Evolutionary conservation across 495 filamentous ascomycete genomes (phyloP).

Genomic region (Melanomma pulvis-pyrius): DNA sequence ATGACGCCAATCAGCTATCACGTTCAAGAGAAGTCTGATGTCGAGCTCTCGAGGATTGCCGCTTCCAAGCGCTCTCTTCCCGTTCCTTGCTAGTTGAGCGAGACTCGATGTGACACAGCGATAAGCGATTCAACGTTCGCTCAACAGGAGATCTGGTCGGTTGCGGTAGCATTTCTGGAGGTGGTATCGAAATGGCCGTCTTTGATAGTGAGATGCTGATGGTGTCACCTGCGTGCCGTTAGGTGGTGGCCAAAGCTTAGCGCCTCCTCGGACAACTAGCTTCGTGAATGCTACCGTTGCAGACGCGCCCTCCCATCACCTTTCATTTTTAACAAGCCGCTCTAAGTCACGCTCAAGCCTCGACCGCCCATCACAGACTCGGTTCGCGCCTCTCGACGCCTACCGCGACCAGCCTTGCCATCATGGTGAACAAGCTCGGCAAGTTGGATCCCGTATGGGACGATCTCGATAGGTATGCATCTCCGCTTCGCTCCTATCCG

Average conservation of each 20-base stretch:
- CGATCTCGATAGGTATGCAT: slow-evolving; percentile 55
- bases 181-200: slow-evolving; percentile 22
- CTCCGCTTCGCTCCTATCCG: slow-evolving; percentile 30
- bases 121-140: not conserved
- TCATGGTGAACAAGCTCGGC: slow-evolving; percentile 45
- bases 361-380: slow-evolving; percentile 14
- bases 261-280: not conserved
- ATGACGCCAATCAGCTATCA: slow-evolving; percentile 17
- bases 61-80: slow-evolving; percentile 12
- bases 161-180: slow-evolving; percentile 21
- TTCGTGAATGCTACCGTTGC: slow-evolving; percentile 30
- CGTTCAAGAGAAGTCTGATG: slow-evolving; percentile 12
- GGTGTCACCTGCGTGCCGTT: slow-evolving; percentile 27
- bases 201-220: slow-evolving; percentile 6
- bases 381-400: slow-evolving; percentile 23
- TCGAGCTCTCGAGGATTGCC: slow-evolving; percentile 3
- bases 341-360: slow-evolving; percentile 33
- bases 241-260: slow-evolving; percentile 24
- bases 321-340: slow-evolving; percentile 31
- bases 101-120: slow-evolving; percentile 15
- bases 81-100: slow-evolving; percentile 14
- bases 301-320: slow-evolving; percentile 11
- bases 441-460: slow-evolving; percentile 71
- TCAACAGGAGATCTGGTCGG: not conserved
- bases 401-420: slow-evolving; percentile 12